A percentile compares a stretch with the other conserved stretches of the same genome.
Conservation (phyloP, 495 filamentous ascomycete genomes). For the Penicilliopsis zonata region DNA sequence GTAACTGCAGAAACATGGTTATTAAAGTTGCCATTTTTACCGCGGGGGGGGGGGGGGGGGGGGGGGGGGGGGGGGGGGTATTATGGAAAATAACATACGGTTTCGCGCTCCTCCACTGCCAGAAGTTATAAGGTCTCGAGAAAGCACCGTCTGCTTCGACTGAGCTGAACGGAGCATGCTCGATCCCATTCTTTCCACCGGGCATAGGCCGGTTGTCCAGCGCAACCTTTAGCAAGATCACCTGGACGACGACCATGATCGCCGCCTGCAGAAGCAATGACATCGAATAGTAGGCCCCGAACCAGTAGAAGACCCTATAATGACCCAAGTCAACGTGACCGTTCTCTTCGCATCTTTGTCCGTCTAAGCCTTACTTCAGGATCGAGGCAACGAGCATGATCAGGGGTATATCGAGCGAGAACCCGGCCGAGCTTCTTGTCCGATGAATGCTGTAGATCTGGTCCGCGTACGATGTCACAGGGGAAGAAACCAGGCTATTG, state of each 20-base stretch:
- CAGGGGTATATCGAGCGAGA: slow-evolving; percentile 81
- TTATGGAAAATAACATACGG: slow-evolving; percentile 41
- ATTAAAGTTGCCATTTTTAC: neutral
- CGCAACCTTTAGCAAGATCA: slow-evolving; percentile 77
- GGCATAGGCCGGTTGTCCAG: slow-evolving; percentile 73
- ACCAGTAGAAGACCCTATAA: slow-evolving; percentile 81
- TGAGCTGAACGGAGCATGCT: slow-evolving; percentile 30
- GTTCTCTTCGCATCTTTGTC: neutral
- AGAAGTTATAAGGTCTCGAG: slow-evolving; percentile 75
- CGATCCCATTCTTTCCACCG: slow-evolving; percentile 39
- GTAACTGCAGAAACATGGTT: slow-evolving; percentile 42
- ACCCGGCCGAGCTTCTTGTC: slow-evolving; percentile 71
- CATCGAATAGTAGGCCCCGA: slow-evolving; percentile 71
- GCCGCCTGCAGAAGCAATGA: slow-evolving; percentile 74
- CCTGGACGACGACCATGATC: slow-evolving; percentile 76
- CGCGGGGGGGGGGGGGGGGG: neutral
- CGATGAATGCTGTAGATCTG: slow-evolving; percentile 86
- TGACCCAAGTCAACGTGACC: slow-evolving; percentile 1
- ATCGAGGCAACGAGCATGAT: slow-evolving; percentile 96
- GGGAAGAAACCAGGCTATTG: slow-evolving; percentile 61
- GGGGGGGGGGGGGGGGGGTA: neutral
- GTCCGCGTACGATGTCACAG: slow-evolving; percentile 78
- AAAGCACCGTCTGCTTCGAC: slow-evolving; percentile 10
- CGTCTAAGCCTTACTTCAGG: slow-evolving; percentile 51
- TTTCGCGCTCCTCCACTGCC: slow-evolving; percentile 77